Conservation (phyloP, 257 asterid species). For the Linderniella brevidens region DNA sequence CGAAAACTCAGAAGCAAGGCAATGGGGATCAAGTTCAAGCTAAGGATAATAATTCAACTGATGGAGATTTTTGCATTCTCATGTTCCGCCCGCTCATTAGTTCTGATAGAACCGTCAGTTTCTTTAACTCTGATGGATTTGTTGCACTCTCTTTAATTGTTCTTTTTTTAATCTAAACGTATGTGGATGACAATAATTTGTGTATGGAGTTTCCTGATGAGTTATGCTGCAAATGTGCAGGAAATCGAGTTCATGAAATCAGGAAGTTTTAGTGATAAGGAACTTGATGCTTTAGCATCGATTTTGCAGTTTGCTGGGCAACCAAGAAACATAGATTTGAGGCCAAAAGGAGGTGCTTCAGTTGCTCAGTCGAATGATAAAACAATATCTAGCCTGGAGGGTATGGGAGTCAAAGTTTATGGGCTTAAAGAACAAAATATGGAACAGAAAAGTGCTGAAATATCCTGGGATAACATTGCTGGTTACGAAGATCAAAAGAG, state of each 20-base stretch:
- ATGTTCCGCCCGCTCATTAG: constrained; percentile 75
- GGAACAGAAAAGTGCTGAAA: constrained; percentile 29
- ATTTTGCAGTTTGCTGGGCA: constrained; percentile 52
- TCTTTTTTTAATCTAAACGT: background rate
- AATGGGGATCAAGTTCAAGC: constrained; percentile 21
- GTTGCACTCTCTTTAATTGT: background rate
- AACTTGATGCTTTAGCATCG: constrained; percentile 74
- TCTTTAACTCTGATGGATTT: constrained; percentile 11
- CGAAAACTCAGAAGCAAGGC: constrained; percentile 25
- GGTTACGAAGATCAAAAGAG: constrained; percentile 78
- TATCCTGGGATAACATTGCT: constrained; percentile 92
- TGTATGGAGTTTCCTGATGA: background rate
- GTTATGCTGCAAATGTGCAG: constrained; percentile 17
- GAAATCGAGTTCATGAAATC: constrained; percentile 82
- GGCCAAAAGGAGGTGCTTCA: constrained; percentile 28
- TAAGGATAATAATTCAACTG: constrained; percentile 20
- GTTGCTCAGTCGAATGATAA: constrained; percentile 29
- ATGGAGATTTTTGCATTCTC: constrained; percentile 58
- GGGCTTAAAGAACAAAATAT: constrained; percentile 38
- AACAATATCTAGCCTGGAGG: constrained; percentile 46
- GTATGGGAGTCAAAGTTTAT: constrained; percentile 75
- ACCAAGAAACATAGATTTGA: constrained; percentile 23
- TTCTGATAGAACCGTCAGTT: constrained; percentile 73
- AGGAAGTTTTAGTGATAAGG: constrained; percentile 64
- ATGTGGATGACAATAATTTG: background rate